phyloP scores from a whole-genome alignment of 306 rosid genomes.

The Dicorynia guianensis region DNA sequence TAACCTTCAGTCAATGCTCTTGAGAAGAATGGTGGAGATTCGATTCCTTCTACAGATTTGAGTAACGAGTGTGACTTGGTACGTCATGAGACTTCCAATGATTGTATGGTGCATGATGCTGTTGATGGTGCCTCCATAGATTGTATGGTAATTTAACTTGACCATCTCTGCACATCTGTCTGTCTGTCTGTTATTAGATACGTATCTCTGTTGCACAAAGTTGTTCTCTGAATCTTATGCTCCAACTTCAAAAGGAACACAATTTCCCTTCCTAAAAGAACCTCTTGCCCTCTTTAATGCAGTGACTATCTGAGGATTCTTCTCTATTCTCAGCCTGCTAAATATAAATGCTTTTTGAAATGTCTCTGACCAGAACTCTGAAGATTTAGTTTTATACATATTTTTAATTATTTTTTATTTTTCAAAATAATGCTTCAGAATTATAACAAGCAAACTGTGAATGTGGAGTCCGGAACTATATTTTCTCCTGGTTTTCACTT shows the following conservation, averaged over 20 bases:
- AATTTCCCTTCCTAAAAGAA: not conserved
- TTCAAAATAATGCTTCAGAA: constrained; percentile 55
- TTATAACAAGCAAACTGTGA: constrained; percentile 51
- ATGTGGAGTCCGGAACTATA: constrained; percentile 68
- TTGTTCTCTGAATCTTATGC: constrained; percentile 7
- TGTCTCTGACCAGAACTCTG: constrained; percentile 20
- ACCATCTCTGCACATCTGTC: constrained; percentile 25
- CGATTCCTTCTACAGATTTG: constrained; percentile 48
- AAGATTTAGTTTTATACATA: not conserved
- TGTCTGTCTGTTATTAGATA: constrained; percentile 3
- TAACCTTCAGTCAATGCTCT: constrained; percentile 60
- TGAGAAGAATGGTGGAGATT: constrained; percentile 65
- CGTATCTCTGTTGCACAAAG: constrained; percentile 22
- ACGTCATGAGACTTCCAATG: constrained; percentile 58
- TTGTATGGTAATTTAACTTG: constrained; percentile 61
- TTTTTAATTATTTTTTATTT: not conserved
- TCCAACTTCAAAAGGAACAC: constrained; percentile 1
- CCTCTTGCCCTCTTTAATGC: constrained; percentile 14
- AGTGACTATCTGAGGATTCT: constrained; percentile 22
- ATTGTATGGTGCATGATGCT: constrained; percentile 66
- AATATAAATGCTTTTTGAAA: constrained; percentile 23
- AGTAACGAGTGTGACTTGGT: constrained; percentile 49
- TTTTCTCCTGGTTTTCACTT: constrained; percentile 91
- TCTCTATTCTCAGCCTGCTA: constrained; percentile 16
- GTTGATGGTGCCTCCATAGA: constrained; percentile 57